A percentile compares a stretch with the other conserved stretches of the same genome.
phyloP scores from a whole-genome alignment of 208 protist genomes.

The Leptomonas seymouri region DNA sequence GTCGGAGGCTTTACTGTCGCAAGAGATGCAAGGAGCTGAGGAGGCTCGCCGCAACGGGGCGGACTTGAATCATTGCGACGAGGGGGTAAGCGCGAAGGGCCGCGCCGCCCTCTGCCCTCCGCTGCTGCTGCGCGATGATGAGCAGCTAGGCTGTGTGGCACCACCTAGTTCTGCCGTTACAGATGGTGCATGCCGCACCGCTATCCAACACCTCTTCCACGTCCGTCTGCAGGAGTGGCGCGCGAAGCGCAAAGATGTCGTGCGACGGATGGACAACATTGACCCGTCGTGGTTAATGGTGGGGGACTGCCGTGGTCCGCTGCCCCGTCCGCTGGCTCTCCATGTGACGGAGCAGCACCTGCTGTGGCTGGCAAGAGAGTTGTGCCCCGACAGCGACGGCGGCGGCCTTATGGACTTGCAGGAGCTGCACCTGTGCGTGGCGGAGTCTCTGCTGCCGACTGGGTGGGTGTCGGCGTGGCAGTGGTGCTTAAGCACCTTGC shows the following conservation, averaged over 20 bases:
- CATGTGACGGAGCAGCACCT: slow-evolving; percentile 63
- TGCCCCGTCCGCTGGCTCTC: slow-evolving; percentile 38
- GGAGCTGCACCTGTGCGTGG: slow-evolving; percentile 48
- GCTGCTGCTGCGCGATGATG: not conserved
- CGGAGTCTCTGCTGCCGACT: slow-evolving; percentile 28
- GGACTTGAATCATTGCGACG: not conserved
- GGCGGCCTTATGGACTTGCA: slow-evolving; percentile 37
- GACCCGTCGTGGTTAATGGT: slow-evolving; percentile 38
- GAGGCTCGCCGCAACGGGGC: not conserved
- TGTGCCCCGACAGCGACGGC: slow-evolving; percentile 32
- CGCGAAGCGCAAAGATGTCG: slow-evolving; percentile 18
- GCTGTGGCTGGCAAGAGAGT: slow-evolving; percentile 49
- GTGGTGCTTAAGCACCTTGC: slow-evolving; percentile 44
- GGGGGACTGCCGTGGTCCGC: slow-evolving; percentile 11
- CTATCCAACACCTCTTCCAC: not conserved
- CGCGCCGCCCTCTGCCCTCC: not conserved
- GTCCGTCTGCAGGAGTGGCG: slow-evolving; percentile 28
- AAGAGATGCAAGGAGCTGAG: not conserved
- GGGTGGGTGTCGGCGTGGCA: slow-evolving; percentile 41
- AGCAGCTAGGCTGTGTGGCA: not conserved
- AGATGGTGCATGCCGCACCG: not conserved
- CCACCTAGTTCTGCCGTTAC: not conserved
- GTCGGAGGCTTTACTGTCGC: not conserved
- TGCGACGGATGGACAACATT: slow-evolving; percentile 25
- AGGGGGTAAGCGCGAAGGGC: not conserved